Evolutionary conservation across 2,329 filamentous ascomycete genomes (phyloP).

Genomic region (Blastomyces parvus): DNA sequence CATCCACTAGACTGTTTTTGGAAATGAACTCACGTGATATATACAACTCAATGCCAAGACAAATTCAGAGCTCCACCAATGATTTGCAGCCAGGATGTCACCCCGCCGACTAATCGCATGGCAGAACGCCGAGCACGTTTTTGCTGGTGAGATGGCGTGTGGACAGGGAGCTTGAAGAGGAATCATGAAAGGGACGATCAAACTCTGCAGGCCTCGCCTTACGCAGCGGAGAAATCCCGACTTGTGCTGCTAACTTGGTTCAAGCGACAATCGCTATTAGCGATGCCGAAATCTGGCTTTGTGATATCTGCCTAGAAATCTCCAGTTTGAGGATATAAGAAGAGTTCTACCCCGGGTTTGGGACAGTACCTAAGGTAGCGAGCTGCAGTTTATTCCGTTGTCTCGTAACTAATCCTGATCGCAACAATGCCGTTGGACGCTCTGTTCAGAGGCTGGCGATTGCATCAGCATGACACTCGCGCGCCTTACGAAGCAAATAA

Average conservation of each 20-base stretch:
- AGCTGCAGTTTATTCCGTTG: neutral
- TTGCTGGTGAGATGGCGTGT: neutral
- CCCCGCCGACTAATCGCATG: neutral
- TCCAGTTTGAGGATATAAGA: neutral
- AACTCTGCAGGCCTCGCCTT: neutral
- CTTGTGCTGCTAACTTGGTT: neutral
- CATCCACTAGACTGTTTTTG: neutral
- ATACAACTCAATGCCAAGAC: neutral
- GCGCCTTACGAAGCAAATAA: constrained; percentile 18
- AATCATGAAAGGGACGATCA: neutral
- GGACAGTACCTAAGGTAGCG: too few species aligned
- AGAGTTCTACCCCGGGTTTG: neutral
- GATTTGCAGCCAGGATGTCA: neutral
- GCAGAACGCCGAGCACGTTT: neutral
- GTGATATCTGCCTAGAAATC: neutral
- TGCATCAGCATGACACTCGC: constrained; percentile 4
- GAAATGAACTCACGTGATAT: neutral
- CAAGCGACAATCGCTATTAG: neutral
- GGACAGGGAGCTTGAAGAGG: neutral
- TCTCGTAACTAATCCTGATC: neutral
- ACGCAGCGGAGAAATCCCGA: too few species aligned
- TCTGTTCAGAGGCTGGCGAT: constrained; percentile 11
- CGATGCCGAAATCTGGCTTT: neutral
- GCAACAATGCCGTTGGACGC: constrained; percentile 12
- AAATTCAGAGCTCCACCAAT: neutral